Base-by-base conservation (phyloP, 805 yeast genomes). In the Ogataea naganishii region DNA sequence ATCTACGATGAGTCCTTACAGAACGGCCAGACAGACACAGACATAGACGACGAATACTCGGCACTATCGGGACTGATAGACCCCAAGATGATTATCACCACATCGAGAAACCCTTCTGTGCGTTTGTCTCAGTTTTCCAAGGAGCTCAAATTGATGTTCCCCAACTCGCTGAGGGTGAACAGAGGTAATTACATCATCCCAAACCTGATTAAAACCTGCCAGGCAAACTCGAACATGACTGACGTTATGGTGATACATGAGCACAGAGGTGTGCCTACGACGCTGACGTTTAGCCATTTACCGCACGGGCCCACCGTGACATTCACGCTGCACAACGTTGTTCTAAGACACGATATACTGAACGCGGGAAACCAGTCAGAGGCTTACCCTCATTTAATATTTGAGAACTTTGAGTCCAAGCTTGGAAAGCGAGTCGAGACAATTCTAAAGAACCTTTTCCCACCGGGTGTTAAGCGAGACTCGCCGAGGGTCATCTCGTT, bases 241-340 rank as follows among this genome's bases (percentile, higher is more conserved):
- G 99, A 92, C 53, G 59, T 92, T 42, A 64, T 92, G 15, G 69
- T 92, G 3, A 59, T 92, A 14, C 97, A 92, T 53, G 99, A 92
- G 53, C 98, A 92, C 58, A 71, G 99, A 58, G 99, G 99, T 72
- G 89, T 84, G 0, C 99, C 99, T 30, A 88, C 96, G 0, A 83
- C 96, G 1, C 48, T 92, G 36, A 89, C 97, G 1, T 62, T 92
- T 17, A 79, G 92, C 20, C 99, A 92, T 63, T 82, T 92, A 54
- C 99, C 98, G 4, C 95, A 92, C 52, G 99, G 99, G 0, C 99
- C 98, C 13, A 82, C 96, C 2, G 94, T 92, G 20, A 79, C 82
- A 26, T 92, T 92, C 65, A 83, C 96, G 8, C 62, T 92, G 34
- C 97, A 92, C 58, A 92, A 92, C 48, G 97, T 92, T 31, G 86